These are phyloP conservation scores for Choiromyces venosus DNA, from an alignment of 495 filamentous ascomycete genomes.

Conservation along the genomic window DNA sequence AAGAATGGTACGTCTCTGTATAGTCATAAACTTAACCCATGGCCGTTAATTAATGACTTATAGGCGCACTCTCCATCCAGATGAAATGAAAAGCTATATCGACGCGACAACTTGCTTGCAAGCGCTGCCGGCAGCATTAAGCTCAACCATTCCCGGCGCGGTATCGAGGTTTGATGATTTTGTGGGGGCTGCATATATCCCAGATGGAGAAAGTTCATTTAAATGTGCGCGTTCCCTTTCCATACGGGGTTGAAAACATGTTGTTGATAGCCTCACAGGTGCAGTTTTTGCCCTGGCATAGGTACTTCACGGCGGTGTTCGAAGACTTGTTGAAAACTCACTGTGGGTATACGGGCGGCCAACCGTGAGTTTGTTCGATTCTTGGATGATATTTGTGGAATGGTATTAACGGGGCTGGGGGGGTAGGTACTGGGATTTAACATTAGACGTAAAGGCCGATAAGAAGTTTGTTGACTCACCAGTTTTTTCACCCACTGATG, in stretches of 20 bases:
- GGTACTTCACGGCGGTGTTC: slow-evolving; percentile 47
- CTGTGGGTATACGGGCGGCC: slow-evolving; percentile 53
- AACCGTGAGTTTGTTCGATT: slow-evolving; percentile 33
- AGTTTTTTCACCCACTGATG: slow-evolving; percentile 41
- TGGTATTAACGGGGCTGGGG: background rate
- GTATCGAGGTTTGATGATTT: slow-evolving; percentile 64
- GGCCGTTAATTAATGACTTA: slow-evolving; percentile 45
- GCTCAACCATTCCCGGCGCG: slow-evolving; percentile 44
- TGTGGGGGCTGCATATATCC: slow-evolving; percentile 60
- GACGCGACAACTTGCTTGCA: slow-evolving; percentile 62
- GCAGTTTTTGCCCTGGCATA: slow-evolving; percentile 44
- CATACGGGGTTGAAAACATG: slow-evolving; percentile 53
- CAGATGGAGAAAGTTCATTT: slow-evolving; percentile 59
- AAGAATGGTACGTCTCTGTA: slow-evolving; percentile 45
- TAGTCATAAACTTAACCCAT: slow-evolving; percentile 46
- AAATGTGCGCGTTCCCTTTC: slow-evolving; percentile 58
- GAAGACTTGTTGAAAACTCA: slow-evolving; percentile 62
- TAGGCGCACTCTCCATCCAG: slow-evolving; percentile 49
- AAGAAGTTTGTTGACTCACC: slow-evolving; percentile 38
- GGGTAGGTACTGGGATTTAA: slow-evolving; percentile 48
- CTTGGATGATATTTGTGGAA: background rate
- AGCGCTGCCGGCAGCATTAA: slow-evolving; percentile 47
- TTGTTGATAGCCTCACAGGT: slow-evolving; percentile 42
- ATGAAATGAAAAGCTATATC: slow-evolving; percentile 57
- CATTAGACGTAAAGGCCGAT: slow-evolving; percentile 40